phyloP scores from a whole-genome alignment of 345 rosid genomes.

The Ailanthus altissimus region DNA sequence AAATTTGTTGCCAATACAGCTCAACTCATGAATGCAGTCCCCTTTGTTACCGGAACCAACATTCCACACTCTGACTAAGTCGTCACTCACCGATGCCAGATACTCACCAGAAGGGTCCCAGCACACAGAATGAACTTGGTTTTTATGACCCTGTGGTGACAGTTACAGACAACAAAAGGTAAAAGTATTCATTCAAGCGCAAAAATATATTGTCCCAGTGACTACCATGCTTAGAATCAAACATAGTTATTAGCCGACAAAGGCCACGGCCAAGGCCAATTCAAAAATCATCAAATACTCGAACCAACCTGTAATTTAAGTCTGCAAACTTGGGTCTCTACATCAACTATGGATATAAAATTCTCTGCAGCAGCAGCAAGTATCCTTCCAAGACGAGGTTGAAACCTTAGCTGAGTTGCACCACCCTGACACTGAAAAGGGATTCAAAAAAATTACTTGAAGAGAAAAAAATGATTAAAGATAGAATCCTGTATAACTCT shows the following conservation, averaged over 20 bases:
- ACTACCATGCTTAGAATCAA: neutral
- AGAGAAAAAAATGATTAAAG: neutral
- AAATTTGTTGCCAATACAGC: constrained; percentile 45
- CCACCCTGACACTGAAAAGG: constrained; percentile 44
- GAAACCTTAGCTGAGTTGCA: constrained; percentile 60
- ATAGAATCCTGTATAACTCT: neutral
- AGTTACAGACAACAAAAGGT: neutral
- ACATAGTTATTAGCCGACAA: neutral
- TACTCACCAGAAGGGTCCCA: constrained; percentile 62
- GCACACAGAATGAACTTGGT: constrained; percentile 47
- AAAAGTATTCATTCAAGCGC: neutral
- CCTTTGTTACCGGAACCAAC: constrained; percentile 51
- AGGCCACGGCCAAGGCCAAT: neutral
- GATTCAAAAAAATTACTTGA: neutral
- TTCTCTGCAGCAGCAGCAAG: constrained; percentile 65
- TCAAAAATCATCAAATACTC: neutral
- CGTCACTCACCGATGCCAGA: constrained; percentile 69
- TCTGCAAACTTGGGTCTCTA: constrained; percentile 54
- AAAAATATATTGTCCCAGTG: neutral
- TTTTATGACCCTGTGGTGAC: constrained; percentile 56
- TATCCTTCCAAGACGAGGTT: constrained; percentile 56
- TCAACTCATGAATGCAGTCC: constrained; percentile 50
- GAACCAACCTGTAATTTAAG: constrained; percentile 55
- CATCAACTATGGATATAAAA: constrained; percentile 55
- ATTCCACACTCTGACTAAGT: constrained; percentile 60